Evolutionary conservation across 495 filamentous ascomycete genomes (phyloP).

Genomic region (Lepidopterella palustris): DNA sequence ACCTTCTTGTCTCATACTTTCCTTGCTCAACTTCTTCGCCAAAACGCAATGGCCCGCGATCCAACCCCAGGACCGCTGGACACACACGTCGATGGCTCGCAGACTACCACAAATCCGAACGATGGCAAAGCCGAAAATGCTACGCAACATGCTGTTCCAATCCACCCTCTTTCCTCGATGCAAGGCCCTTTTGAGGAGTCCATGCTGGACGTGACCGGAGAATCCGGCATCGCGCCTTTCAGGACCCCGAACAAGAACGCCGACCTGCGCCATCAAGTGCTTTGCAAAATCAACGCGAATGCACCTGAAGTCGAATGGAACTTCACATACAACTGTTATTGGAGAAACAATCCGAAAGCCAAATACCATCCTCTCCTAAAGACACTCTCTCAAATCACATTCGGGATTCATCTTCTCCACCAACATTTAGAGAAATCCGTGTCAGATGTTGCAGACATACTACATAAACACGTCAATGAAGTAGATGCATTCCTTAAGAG

Average conservation of each 20-base stretch:
- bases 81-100: not conserved
- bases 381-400: constrained; percentile 84
- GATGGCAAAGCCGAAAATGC: not conserved
- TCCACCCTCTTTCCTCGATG: constrained; percentile 76
- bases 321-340: constrained; percentile 60
- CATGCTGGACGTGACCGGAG: constrained; percentile 60
- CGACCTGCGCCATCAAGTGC: constrained; percentile 56
- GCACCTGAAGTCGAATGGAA: constrained; percentile 44
- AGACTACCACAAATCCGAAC: not conserved
- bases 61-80: not conserved
- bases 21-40: not conserved
- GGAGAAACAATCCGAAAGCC: constrained; percentile 62
- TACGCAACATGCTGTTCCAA: constrained; percentile 35
- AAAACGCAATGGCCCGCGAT: not conserved
- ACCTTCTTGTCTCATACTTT: not conserved
- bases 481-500: constrained; percentile 83
- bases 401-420: constrained; percentile 84
- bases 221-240: constrained; percentile 33
- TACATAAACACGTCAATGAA: constrained; percentile 89
- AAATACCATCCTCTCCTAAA: constrained; percentile 83
- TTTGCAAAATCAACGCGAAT: constrained; percentile 48
- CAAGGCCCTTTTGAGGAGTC: constrained; percentile 94
- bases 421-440: constrained; percentile 83
- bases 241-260: constrained; percentile 16
- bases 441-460: constrained; percentile 75